Conservation (phyloP, 345 rosid species). For the Hibiscus trionum region DNA sequence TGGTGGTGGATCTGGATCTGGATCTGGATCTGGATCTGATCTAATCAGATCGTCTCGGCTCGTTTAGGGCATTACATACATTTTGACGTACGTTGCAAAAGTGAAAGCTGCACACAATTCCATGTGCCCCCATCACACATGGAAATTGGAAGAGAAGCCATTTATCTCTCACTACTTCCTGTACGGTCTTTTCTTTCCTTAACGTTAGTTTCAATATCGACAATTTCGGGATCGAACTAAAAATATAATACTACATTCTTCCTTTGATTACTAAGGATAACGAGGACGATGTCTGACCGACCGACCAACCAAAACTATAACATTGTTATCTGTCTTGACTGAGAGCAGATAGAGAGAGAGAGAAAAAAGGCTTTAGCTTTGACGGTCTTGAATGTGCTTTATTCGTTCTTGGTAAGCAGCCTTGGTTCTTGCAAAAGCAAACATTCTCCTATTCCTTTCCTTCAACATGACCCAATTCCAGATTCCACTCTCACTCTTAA, state of each 20-base stretch:
- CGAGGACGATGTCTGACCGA: constrained; percentile 3
- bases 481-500: neutral
- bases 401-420: constrained; percentile 52
- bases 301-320: constrained; percentile 22
- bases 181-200: neutral
- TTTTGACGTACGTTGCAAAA: neutral
- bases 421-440: constrained; percentile 65
- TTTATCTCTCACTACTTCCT: neutral
- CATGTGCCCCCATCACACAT: neutral
- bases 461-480: constrained; percentile 37
- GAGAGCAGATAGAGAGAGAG: neutral
- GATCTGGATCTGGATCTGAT: neutral
- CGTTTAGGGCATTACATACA: neutral
- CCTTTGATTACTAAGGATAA: constrained; percentile 14
- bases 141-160: constrained; percentile 20
- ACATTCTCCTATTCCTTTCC: constrained; percentile 53
- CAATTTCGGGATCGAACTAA: constrained; percentile 18
- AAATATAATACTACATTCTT: neutral
- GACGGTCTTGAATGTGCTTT: constrained; percentile 48
- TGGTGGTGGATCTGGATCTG: too few species aligned
- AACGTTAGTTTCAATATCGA: neutral
- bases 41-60: neutral
- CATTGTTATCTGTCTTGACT: neutral
- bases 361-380: neutral
- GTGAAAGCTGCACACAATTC: constrained; percentile 1